These are phyloP conservation scores for Gracilaria domingensis DNA, from an alignment of 23 red algal species.

Conservation along the genomic window DNA sequence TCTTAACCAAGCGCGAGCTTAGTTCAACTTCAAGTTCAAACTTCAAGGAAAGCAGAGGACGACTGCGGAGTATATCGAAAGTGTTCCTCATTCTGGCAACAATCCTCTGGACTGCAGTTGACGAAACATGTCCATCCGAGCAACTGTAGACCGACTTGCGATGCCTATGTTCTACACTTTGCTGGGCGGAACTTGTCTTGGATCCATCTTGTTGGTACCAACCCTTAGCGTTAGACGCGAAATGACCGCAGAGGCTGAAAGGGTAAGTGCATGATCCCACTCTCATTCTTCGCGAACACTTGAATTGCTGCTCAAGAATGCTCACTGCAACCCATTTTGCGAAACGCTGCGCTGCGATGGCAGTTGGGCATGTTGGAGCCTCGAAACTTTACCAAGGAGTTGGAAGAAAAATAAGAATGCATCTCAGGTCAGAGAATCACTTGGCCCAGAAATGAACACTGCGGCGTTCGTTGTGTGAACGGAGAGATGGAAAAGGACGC, in stretches of 20 bases:
- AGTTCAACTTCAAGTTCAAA: neutral
- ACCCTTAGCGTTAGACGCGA: constrained; percentile 16
- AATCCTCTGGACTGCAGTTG: neutral
- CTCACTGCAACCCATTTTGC: neutral
- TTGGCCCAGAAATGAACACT: neutral
- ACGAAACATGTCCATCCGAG: neutral
- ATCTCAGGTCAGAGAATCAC: neutral
- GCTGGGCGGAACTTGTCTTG: neutral
- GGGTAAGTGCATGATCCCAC: neutral
- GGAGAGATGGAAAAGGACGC: neutral
- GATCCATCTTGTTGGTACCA: neutral
- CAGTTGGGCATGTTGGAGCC: constrained; percentile 16
- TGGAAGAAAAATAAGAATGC: constrained; percentile 23
- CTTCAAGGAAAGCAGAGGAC: neutral
- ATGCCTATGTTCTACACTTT: constrained; percentile 35
- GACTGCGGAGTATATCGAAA: neutral
- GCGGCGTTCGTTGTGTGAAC: neutral
- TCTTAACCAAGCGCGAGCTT: no score
- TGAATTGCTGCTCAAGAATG: neutral
- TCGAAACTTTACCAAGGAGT: constrained; percentile 17
- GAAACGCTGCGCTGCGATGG: neutral
- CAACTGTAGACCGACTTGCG: constrained; percentile 4
- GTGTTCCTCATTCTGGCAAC: neutral
- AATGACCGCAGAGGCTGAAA: neutral
- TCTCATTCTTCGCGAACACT: neutral